These are phyloP conservation scores for Raddia guianensis DNA, from an alignment of 176 grass and related monocot species.

Conservation along the genomic window DNA sequence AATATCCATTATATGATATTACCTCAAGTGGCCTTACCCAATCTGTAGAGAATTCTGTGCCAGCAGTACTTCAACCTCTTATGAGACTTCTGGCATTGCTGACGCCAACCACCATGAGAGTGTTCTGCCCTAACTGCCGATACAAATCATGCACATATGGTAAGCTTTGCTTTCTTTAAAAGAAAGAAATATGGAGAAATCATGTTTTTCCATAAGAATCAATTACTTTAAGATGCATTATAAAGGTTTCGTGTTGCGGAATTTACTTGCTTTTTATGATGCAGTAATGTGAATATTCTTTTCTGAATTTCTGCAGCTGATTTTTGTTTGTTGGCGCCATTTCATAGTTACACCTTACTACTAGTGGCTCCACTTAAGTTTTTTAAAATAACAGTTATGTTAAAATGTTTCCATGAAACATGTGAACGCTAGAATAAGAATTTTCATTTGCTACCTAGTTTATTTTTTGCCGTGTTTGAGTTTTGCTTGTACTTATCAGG, in stretches of 20 bases:
- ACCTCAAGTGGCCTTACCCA: conserved; percentile 95
- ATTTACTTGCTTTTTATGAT: not conserved
- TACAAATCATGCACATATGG: conserved; percentile 87
- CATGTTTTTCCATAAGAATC: conserved; percentile 13
- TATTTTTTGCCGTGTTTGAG: conserved; percentile 21
- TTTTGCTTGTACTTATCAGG: conserved; percentile 44
- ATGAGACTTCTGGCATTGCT: conserved; percentile 62
- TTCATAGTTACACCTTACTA: not conserved
- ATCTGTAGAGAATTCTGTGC: conserved; percentile 66
- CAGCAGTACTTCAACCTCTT: conserved; percentile 52
- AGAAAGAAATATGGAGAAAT: not conserved
- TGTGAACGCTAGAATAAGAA: conserved; percentile 7
- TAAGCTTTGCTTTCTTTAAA: conserved; percentile 40
- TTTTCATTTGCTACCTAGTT: conserved; percentile 27
- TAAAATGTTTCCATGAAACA: conserved; percentile 5
- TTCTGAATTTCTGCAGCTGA: not conserved
- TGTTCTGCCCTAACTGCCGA: conserved; percentile 57
- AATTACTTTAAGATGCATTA: not conserved
- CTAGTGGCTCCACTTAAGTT: not conserved
- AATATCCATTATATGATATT: conserved; percentile 85
- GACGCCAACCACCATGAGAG: conserved; percentile 72
- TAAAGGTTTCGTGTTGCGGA: not conserved
- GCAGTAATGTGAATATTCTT: not conserved
- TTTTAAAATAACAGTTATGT: not conserved
- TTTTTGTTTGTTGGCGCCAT: conserved; percentile 12